Percentiles rank a stretch among this genome's conserved stretches.
Conservation (phyloP, 2,329 filamentous ascomycete species). For the Aspergillus amoenus region DNA sequence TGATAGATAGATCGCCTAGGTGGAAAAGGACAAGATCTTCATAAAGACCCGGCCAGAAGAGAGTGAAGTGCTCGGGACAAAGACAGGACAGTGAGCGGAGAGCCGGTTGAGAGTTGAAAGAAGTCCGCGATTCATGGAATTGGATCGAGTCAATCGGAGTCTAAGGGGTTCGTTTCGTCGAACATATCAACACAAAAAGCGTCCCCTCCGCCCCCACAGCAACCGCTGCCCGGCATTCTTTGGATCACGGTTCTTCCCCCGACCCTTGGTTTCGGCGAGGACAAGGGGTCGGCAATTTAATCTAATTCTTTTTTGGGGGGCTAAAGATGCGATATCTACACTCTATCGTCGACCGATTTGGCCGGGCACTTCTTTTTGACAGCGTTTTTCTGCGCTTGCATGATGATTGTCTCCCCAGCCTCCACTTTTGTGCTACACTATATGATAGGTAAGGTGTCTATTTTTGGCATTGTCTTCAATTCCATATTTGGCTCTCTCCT, state of each 20-base stretch:
- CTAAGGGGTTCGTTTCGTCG: slow-evolving; percentile 10
- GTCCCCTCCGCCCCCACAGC: slow-evolving; percentile 23
- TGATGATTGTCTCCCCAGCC: neutral
- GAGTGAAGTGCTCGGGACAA: slow-evolving; percentile 4
- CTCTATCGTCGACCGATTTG: neutral
- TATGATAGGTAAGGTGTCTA: neutral
- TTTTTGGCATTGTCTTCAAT: neutral
- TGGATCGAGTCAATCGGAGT: neutral
- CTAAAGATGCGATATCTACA: neutral
- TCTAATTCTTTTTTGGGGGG: neutral
- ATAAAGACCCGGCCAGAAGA: slow-evolving; percentile 8
- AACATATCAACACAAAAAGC: slow-evolving; percentile 21
- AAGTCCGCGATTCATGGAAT: neutral
- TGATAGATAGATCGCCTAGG: slow-evolving; percentile 9
- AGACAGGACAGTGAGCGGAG: neutral
- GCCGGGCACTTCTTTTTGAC: no score
- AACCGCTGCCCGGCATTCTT: slow-evolving; percentile 18
- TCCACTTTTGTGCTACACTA: neutral
- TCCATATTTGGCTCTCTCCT: no score
- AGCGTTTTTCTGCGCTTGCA: neutral
- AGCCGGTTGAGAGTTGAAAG: neutral
- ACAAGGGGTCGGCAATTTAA: neutral
- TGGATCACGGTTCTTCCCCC: slow-evolving; percentile 11
- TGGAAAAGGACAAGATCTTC: slow-evolving; percentile 23
- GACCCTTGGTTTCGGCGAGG: slow-evolving; percentile 5